Base-by-base conservation (phyloP, 2,329 filamentous ascomycete species). In the Ceratocystis variospora region DNA sequence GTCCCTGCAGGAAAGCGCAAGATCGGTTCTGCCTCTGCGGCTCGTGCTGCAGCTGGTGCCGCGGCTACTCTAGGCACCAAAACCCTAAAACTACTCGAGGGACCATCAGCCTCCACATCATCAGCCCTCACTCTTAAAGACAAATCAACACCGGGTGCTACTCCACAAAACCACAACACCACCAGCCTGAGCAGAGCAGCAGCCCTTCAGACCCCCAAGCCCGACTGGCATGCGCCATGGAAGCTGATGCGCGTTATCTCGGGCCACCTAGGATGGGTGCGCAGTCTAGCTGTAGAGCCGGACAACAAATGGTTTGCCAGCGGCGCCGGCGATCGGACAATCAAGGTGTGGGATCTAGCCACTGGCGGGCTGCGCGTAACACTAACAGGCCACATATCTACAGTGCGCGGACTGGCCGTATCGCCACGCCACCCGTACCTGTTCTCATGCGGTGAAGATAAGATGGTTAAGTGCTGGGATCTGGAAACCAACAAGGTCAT, bases 401-500 rank as follows among this genome's bases (percentile, higher is more conserved):
- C 90, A 3, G 92, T 96, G 0, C 86, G 92, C 64, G 94, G 94
- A 1, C 81, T 99, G 61, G 94, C 93, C 0, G 90, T 99, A 6
- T 96, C 90, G 22, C 89, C 92, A 17, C 81, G 94, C 61, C 94
- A 99, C 77, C 95, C 94, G 0, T 99, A 99, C 73, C 82, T 99
- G 8, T 99, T 99, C 76, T 96, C 91, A 10, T 99, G 94, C 73
- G 95, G 90, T 67, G 94, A 99, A 76, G 94, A 99, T 75, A 99
- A 99, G 79, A 96, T 96, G 92, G 94, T 99, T 69, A 99, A 99
- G 77, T 99, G 94, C 78, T 99, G 94, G 94, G 94, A 99, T 78
- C 79, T 99, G 70, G 94, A 99, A 76, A 96, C 93, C n/a, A 99
- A 99, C 79, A 96, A 96, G 76, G 94, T 99, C 68, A 96, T 97